These are phyloP conservation scores for Cyanidioschyzon merolae DNA, from an alignment of 23 red algal genomes.

Conservation along the genomic window DNA sequence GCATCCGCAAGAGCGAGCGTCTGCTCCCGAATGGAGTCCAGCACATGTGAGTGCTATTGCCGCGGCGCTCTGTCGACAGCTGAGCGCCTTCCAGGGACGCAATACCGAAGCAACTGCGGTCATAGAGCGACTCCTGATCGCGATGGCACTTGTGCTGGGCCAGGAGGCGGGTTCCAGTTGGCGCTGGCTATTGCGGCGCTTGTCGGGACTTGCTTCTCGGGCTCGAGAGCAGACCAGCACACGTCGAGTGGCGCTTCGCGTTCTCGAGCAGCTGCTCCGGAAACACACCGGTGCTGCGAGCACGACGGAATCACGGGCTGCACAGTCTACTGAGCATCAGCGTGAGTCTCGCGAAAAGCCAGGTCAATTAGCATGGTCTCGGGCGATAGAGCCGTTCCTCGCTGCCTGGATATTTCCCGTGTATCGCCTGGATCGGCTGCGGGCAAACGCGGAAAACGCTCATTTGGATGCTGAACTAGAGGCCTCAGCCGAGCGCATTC, in stretches of 20 bases:
- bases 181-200: neutral
- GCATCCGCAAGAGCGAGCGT: neutral
- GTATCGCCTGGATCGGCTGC: neutral
- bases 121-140: neutral
- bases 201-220: neutral
- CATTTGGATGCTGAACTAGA: neutral
- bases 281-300: neutral
- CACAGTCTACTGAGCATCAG: neutral
- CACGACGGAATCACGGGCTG: neutral
- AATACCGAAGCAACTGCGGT: neutral
- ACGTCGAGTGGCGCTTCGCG: neutral
- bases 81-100: neutral
- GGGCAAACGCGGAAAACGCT: neutral
- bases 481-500: neutral
- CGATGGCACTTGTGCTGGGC: neutral
- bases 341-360: too few species aligned
- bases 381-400: neutral
- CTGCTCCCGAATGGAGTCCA: neutral
- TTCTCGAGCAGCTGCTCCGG: constrained; percentile 9
- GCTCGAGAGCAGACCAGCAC: neutral
- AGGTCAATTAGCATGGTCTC: neutral
- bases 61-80: constrained; percentile 16
- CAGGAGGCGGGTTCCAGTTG: neutral
- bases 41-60: neutral
- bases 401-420: neutral